phyloP scores from a whole-genome alignment of 2,329 filamentous ascomycete genomes.

The Pyricularia sp. region DNA sequence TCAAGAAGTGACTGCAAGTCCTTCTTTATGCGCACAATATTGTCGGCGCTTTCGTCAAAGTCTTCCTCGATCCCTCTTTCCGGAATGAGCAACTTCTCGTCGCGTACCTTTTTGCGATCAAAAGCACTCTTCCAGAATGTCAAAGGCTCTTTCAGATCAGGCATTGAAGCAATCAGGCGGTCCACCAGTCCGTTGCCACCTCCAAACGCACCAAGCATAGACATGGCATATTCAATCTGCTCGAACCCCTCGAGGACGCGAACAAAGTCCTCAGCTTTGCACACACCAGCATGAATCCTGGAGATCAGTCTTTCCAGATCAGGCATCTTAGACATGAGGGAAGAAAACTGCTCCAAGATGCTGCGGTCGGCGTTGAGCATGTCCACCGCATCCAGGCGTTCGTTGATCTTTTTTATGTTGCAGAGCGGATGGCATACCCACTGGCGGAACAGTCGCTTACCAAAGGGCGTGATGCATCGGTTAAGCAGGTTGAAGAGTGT shows the following conservation, averaged over 20 bases:
- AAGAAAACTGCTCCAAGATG: conserved; percentile 76
- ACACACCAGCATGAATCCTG: conserved; percentile 82
- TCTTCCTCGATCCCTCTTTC: conserved; percentile 80
- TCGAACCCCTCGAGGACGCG: conserved; percentile 91
- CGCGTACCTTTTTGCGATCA: conserved; percentile 64
- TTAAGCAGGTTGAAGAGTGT: conserved; percentile 87
- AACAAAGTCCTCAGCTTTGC: conserved; percentile 83
- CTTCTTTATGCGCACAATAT: conserved; percentile 61
- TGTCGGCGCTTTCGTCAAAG: conserved; percentile 72
- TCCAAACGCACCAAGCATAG: conserved; percentile 58
- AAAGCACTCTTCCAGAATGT: conserved; percentile 87
- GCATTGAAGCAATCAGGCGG: conserved; percentile 73
- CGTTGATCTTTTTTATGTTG: conserved; percentile 78
- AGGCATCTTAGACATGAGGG: conserved; percentile 80
- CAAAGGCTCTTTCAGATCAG: conserved; percentile 61
- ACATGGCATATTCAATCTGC: conserved; percentile 91
- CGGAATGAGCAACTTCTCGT: conserved; percentile 72
- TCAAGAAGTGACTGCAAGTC: conserved; percentile 60
- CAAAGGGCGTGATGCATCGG: conserved; percentile 89
- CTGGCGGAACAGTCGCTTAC: conserved; percentile 87
- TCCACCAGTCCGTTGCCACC: conserved; percentile 75
- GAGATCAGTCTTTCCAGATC: conserved; percentile 91
- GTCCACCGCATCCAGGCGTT: conserved; percentile 86
- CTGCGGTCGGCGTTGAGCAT: conserved; percentile 72
- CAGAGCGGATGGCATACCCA: conserved; percentile 96